phyloP scores from a whole-genome alignment of 2,329 filamentous ascomycete genomes.

The Nemania bipapillata region DNA sequence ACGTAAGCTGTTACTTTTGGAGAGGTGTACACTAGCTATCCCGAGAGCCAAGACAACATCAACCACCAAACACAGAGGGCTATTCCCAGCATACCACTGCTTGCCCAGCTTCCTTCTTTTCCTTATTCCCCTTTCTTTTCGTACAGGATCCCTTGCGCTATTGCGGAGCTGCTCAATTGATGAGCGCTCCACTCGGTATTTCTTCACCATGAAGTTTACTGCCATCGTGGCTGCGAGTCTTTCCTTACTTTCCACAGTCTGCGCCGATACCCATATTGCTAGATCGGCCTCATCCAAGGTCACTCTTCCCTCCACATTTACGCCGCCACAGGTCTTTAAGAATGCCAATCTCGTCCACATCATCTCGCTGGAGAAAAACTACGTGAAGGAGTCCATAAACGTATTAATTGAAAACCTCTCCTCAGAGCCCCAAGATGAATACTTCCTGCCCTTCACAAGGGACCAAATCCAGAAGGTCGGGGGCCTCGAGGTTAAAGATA shows the following conservation, averaged over 20 bases:
- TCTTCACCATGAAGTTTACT: constrained; percentile 59
- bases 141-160: constrained; percentile 18
- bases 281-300: constrained; percentile 65
- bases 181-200: constrained; percentile 47
- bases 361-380: constrained; percentile 92
- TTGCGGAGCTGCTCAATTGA: constrained; percentile 48
- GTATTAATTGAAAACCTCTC: constrained; percentile 92
- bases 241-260: constrained; percentile 65
- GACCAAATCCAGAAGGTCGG: constrained; percentile 80
- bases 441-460: constrained; percentile 87
- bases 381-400: constrained; percentile 89
- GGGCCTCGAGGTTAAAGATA: constrained; percentile 90
- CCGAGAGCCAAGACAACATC: constrained; percentile 33
- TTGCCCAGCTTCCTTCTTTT: constrained; percentile 36
- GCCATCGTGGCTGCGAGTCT: constrained; percentile 67
- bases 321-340: constrained; percentile 89
- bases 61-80: constrained; percentile 33
- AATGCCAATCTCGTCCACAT: constrained; percentile 91
- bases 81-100: constrained; percentile 30
- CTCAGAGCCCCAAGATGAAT: constrained; percentile 81
- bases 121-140: constrained; percentile 2
- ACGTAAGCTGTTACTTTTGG: constrained; percentile 50
- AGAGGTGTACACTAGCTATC: constrained; percentile 37
- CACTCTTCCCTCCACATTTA: constrained; percentile 74
- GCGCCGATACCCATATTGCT: constrained; percentile 49